These are phyloP conservation scores for Drechmeria coniospora DNA, from an alignment of 2,329 filamentous ascomycete species.

Conservation along the genomic window DNA sequence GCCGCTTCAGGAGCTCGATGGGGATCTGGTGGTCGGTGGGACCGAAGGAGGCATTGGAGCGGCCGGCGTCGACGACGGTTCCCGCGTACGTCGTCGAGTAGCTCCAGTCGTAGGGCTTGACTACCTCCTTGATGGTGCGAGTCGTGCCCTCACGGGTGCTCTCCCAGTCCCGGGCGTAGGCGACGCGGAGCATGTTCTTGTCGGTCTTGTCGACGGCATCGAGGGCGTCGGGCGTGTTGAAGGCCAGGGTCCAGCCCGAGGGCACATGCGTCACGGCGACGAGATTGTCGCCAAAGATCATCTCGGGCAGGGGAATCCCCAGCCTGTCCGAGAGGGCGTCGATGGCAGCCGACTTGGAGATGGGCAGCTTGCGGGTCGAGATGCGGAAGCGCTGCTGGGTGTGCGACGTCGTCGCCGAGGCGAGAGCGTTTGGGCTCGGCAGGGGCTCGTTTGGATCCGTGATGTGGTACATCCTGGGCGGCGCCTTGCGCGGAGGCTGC, in stretches of 20 bases:
- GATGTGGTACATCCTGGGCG: conserved; percentile 22
- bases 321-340: conserved; percentile 67
- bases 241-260: conserved; percentile 63
- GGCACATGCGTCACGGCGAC: conserved; percentile 59
- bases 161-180: conserved; percentile 78
- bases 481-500: too few relatives aligned
- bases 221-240: conserved; percentile 76
- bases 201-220: conserved; percentile 92
- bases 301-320: conserved; percentile 82
- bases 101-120: conserved; percentile 96
- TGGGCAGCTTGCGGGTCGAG: conserved; percentile 77
- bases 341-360: conserved; percentile 82
- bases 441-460: conserved; percentile 34
- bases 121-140: conserved; percentile 80
- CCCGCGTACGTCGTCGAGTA: conserved; percentile 84
- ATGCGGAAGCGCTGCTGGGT: conserved; percentile 56
- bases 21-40: conserved; percentile 45
- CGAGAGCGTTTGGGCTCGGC: conserved; percentile 32
- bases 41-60: conserved; percentile 5
- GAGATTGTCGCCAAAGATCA: conserved; percentile 97
- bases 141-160: conserved; percentile 55
- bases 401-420: conserved; percentile 39
- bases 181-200: conserved; percentile 77
- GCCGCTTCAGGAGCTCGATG: conserved; percentile 68
- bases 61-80: conserved; percentile 26